phyloP scores from a whole-genome alignment of 2,329 filamentous ascomycete genomes.

The Colletotrichum truncatum region DNA sequence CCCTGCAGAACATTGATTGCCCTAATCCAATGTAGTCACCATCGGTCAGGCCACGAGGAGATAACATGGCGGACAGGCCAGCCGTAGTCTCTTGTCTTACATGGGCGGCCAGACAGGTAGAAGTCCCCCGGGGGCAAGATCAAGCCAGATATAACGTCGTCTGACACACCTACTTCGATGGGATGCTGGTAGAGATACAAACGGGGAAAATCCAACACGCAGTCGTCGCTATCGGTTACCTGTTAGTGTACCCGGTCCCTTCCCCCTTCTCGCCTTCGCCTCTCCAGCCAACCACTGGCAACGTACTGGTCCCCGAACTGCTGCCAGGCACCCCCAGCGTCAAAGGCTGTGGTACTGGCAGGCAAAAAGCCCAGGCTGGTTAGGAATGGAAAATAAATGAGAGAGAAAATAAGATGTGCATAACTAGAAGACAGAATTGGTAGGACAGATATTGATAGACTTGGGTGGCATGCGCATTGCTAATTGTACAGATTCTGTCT shows the following conservation, averaged over 20 bases:
- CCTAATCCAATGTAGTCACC: background rate
- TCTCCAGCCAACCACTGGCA: background rate
- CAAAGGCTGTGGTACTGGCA: background rate
- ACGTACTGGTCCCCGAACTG: background rate
- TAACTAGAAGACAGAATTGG: too few species aligned
- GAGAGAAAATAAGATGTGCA: too few species aligned
- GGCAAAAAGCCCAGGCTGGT: background rate
- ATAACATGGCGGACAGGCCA: background rate
- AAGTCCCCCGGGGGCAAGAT: background rate
- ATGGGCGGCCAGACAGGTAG: background rate
- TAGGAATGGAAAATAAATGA: background rate
- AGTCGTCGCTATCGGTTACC: slow-evolving; percentile 11
- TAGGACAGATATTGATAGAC: too few species aligned
- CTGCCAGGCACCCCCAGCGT: slow-evolving; percentile 13
- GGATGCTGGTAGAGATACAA: background rate
- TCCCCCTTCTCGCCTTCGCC: background rate
- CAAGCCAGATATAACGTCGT: background rate
- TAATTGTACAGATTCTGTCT: too few species aligned
- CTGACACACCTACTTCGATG: background rate
- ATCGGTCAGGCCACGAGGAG: slow-evolving; percentile 17
- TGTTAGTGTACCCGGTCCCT: slow-evolving; percentile 7
- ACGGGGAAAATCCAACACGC: background rate
- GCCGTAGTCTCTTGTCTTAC: background rate
- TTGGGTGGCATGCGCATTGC: too few species aligned
- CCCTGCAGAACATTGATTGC: slow-evolving; percentile 16